Percentiles rank a stretch among this genome's conserved stretches.
These are phyloP conservation scores for Xylariales sp. DNA, from an alignment of 2,329 filamentous ascomycete genomes.

Conservation along the genomic window DNA sequence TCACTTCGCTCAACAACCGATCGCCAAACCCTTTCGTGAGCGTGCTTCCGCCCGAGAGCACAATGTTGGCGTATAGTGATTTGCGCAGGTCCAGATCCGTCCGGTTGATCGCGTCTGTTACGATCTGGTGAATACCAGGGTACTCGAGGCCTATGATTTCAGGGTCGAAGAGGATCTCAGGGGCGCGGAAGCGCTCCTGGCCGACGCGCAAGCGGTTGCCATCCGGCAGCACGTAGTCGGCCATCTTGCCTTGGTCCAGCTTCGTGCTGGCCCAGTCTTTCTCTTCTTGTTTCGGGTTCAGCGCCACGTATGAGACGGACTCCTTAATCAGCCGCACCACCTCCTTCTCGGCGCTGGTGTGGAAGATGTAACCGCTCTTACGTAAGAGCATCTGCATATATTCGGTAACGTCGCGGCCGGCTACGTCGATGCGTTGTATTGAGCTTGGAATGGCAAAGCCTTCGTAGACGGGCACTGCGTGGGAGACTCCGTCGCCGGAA, in stretches of 20 bases:
- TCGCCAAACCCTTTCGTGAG: constrained; percentile 98
- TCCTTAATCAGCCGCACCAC: constrained; percentile 98
- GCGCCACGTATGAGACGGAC: constrained; percentile 88
- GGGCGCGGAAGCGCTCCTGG: constrained; percentile 92
- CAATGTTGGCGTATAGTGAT: constrained; percentile 93
- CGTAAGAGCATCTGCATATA: constrained; percentile 90
- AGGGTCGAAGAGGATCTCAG: constrained; percentile 97
- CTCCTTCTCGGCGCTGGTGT: constrained; percentile 98
- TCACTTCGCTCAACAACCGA: constrained; percentile 89
- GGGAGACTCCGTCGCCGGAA: constrained; percentile 94
- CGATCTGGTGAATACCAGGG: constrained; percentile 95
- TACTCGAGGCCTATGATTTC: constrained; percentile 98
- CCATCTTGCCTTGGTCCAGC: constrained; percentile 78
- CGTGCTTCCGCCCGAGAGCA: constrained; percentile 94
- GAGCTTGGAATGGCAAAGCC: constrained; percentile 97
- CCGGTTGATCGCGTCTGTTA: constrained; percentile 93
- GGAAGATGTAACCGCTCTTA: constrained; percentile 93
- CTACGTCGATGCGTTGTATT: constrained; percentile 95
- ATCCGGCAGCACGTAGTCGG: constrained; percentile 91
- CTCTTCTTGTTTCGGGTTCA: constrained; percentile 92
- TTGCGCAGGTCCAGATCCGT: constrained; percentile 97
- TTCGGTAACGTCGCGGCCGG: constrained; percentile 95
- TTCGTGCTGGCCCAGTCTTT: constrained; percentile 92
- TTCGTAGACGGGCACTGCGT: constrained; percentile 97
- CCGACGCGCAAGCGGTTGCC: constrained; percentile 93